Conservation (phyloP, 805 yeast genomes). For the Myxozyma vanderwaltii region DNA sequence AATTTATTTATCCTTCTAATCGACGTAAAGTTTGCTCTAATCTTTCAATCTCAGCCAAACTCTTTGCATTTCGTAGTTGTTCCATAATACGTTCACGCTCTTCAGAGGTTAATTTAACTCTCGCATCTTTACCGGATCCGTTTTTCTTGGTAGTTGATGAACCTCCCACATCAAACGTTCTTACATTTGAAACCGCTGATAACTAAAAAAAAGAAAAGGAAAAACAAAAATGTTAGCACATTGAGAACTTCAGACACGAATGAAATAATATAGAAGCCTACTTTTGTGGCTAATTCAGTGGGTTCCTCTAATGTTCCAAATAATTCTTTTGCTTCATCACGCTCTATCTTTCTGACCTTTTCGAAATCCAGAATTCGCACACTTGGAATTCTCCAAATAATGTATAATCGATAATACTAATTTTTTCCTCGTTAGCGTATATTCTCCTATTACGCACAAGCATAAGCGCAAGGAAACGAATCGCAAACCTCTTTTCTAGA, state of each 20-base stretch:
- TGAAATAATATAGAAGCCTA: conserved; percentile 8
- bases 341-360: conserved; percentile 59
- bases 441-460: too few species aligned
- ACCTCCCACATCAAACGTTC: conserved; percentile 39
- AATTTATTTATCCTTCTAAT: neutral
- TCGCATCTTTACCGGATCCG: neutral
- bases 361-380: conserved; percentile 68
- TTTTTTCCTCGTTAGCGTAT: neutral
- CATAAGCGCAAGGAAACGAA: too few species aligned
- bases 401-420: conserved; percentile 57
- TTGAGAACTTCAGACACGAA: neutral
- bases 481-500: conserved; percentile 30
- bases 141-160: neutral
- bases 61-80: conserved; percentile 62
- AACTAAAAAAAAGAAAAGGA: neutral
- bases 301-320: conserved; percentile 44
- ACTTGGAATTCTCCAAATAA: conserved; percentile 64
- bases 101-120: conserved; percentile 52
- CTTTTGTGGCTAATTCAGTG: conserved; percentile 45
- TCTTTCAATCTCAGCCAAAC: conserved; percentile 71
- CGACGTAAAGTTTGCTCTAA: conserved; percentile 51
- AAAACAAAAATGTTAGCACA: neutral
- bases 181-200: conserved; percentile 8
- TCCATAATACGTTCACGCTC: conserved; percentile 56
- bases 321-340: conserved; percentile 49